phyloP scores from a whole-genome alignment of 176 grass and related monocot genomes.

The Phragmites australis region DNA sequence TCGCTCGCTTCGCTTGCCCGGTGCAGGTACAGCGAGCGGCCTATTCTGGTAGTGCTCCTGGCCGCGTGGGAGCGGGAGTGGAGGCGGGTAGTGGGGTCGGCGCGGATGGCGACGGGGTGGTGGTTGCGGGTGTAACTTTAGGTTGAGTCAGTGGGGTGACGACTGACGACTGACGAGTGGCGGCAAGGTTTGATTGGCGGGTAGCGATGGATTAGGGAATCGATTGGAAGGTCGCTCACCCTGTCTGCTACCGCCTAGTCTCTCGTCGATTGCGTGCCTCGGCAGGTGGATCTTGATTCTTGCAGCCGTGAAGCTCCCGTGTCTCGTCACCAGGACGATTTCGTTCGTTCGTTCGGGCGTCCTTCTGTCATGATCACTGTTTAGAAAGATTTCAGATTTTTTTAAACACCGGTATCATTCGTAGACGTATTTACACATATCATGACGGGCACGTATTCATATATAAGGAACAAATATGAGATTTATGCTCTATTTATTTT shows the following conservation, averaged over 20 bases:
- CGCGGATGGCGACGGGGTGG: slow-evolving; percentile 44
- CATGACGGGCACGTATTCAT: too few relatives aligned
- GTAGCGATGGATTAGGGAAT: slow-evolving; percentile 7
- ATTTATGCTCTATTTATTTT: too few relatives aligned
- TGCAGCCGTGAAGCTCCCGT: not conserved
- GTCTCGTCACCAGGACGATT: slow-evolving; percentile 11
- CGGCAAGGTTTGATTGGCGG: slow-evolving; percentile 37
- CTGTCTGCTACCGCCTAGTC: not conserved
- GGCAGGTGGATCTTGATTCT: slow-evolving; percentile 14
- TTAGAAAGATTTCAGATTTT: too few relatives aligned
- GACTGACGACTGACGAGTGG: slow-evolving; percentile 15
- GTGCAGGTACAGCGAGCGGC: not conserved
- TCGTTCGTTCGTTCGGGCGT: slow-evolving; percentile 6
- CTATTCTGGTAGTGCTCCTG: not conserved
- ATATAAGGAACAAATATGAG: too few relatives aligned
- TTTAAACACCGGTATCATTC: too few relatives aligned
- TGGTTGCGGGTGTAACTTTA: slow-evolving; percentile 37
- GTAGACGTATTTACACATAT: too few relatives aligned
- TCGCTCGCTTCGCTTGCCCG: slow-evolving; percentile 24
- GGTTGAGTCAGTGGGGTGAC: slow-evolving; percentile 24
- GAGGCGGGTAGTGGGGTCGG: slow-evolving; percentile 18
- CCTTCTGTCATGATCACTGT: too few relatives aligned
- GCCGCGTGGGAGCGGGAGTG: not conserved
- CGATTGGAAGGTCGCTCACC: not conserved
- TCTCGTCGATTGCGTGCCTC: not conserved